These are phyloP conservation scores for Diplotaxis tenuifolia DNA, from an alignment of 345 rosid species.

Conservation along the genomic window DNA sequence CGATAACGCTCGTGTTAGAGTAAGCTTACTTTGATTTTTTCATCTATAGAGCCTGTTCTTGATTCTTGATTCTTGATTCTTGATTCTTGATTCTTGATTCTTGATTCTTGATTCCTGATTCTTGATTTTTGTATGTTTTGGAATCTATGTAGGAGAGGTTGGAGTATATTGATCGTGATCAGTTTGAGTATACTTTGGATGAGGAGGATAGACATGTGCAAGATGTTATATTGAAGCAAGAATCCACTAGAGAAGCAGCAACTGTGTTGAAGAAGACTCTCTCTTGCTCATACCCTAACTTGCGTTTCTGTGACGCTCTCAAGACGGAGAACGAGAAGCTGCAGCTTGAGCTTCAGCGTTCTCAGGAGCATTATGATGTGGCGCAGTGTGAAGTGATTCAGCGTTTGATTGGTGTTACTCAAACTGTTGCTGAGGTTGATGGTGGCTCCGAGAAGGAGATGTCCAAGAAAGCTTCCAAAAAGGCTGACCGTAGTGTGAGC, in stretches of 20 bases:
- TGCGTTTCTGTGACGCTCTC: constrained; percentile 81
- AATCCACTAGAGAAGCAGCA: constrained; percentile 62
- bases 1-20: constrained; percentile 93
- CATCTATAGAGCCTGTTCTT: neutral
- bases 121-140: neutral
- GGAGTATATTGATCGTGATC: constrained; percentile 87
- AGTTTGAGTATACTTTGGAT: constrained; percentile 80
- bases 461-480: constrained; percentile 50
- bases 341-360: constrained; percentile 73
- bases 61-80: too few relatives aligned
- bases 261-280: constrained; percentile 74
- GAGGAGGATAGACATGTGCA: constrained; percentile 93
- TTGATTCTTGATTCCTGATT: neutral
- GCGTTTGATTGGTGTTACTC: constrained; percentile 80
- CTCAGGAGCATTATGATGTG: constrained; percentile 81
- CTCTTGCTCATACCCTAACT: constrained; percentile 82
- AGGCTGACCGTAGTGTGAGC: constrained; percentile 44
- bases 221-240: constrained; percentile 69
- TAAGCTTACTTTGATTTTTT: constrained; percentile 21
- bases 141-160: constrained; percentile 67
- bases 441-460: constrained; percentile 43
- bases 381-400: constrained; percentile 86
- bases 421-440: constrained; percentile 50
- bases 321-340: constrained; percentile 75
- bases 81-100: too few relatives aligned